Evolutionary conservation across 2,329 filamentous ascomycete species (phyloP).

Genomic region (Arthrobotrys entomopaga): DNA sequence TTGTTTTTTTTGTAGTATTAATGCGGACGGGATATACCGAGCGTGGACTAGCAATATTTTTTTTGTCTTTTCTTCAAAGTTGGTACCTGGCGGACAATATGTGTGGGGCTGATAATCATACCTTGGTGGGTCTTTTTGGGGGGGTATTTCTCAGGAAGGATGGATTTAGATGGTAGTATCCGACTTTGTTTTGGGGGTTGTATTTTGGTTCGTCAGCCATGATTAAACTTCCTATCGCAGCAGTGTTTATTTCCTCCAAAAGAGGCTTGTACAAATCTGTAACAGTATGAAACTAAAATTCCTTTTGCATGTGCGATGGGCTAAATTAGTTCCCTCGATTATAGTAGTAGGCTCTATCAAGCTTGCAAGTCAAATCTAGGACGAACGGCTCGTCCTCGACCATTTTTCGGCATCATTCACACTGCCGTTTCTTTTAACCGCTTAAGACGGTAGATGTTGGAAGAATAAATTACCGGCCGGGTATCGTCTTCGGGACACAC

Average conservation of each 20-base stretch:
- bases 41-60: constrained; percentile 6
- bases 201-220: constrained; percentile 2
- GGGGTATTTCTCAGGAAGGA: too few relatives aligned
- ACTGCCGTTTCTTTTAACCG: constrained; percentile 12
- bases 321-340: not conserved
- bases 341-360: not conserved
- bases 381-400: constrained; percentile 20
- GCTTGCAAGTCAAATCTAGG: constrained; percentile 3
- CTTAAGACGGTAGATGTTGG: not conserved
- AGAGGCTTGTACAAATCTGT: constrained; percentile 2
- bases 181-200: not conserved
- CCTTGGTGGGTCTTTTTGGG: constrained; percentile 14
- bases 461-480: not conserved
- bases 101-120: constrained; percentile 9
- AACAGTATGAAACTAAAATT: constrained; percentile 13
- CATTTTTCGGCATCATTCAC: not conserved
- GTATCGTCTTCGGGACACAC: constrained; percentile 3
- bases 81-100: constrained; percentile 1
- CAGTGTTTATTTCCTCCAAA: not conserved
- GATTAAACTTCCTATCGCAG: not conserved
- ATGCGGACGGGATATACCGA: constrained; percentile 16
- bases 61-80: constrained; percentile 1
- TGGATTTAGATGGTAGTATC: constrained; percentile 2
- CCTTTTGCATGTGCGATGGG: constrained; percentile 9
- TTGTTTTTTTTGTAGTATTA: constrained; percentile 4